These are phyloP conservation scores for Xerocomus amazonicus DNA, from an alignment of 1,284 basidiomycete species.

Conservation along the genomic window DNA sequence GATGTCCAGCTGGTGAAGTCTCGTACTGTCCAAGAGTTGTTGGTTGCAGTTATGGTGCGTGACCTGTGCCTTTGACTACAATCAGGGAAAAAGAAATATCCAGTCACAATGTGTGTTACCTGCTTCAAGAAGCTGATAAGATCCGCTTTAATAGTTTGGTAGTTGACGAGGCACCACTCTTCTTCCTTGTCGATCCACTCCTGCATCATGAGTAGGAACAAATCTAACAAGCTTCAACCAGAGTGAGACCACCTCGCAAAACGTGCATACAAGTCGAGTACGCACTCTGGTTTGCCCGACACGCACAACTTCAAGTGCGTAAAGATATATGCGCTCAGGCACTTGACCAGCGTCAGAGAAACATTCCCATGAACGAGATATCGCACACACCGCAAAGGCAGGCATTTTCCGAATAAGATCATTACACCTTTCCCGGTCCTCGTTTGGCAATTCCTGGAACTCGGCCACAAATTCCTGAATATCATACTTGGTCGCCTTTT, in stretches of 20 bases:
- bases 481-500: slow-evolving; percentile 23
- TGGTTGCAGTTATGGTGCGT: slow-evolving; percentile 20
- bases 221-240: slow-evolving; percentile 18
- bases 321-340: slow-evolving; percentile 24
- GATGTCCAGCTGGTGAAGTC: slow-evolving; percentile 23
- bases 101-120: slow-evolving; percentile 6
- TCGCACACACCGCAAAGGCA: slow-evolving; percentile 25
- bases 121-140: slow-evolving; percentile 16
- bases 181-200: slow-evolving; percentile 22
- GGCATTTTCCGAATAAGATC: slow-evolving; percentile 19
- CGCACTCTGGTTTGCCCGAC: slow-evolving; percentile 15
- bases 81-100: slow-evolving; percentile 4
- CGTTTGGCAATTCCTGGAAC: slow-evolving; percentile 11
- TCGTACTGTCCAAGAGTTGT: slow-evolving; percentile 6
- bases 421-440: slow-evolving; percentile 17
- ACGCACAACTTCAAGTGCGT: slow-evolving; percentile 27
- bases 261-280: neutral
- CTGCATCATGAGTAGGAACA: slow-evolving; percentile 14
- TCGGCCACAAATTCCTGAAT: slow-evolving; percentile 19
- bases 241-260: neutral
- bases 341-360: slow-evolving; percentile 12
- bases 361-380: neutral
- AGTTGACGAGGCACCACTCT: slow-evolving; percentile 28
- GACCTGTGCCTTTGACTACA: slow-evolving; percentile 13
- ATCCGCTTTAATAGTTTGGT: slow-evolving; percentile 19